phyloP scores from a whole-genome alignment of 441 rosid genomes.

The Erysimum pusillum region DNA sequence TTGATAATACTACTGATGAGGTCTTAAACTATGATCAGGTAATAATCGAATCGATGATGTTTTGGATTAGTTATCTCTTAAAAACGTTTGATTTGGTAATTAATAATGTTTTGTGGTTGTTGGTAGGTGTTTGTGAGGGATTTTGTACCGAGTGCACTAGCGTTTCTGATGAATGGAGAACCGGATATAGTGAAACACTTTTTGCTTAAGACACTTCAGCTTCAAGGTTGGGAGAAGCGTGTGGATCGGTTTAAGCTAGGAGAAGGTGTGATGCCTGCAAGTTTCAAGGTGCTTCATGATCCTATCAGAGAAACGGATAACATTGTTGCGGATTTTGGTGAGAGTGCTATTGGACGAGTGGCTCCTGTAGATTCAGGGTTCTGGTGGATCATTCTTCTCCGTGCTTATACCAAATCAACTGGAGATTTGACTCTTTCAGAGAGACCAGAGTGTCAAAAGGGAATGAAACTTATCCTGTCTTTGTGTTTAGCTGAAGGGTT shows the following conservation, averaged over 20 bases:
- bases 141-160: slow-evolving; percentile 92
- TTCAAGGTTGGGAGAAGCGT: slow-evolving; percentile 94
- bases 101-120: not conserved
- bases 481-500: slow-evolving; percentile 92
- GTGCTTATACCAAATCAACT: slow-evolving; percentile 94
- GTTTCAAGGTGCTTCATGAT: slow-evolving; percentile 94
- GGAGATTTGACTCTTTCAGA: slow-evolving; percentile 88
- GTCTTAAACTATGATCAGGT: slow-evolving; percentile 91
- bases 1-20: slow-evolving; percentile 88
- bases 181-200: slow-evolving; percentile 92
- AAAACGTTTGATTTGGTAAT: too few relatives aligned
- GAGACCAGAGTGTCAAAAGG: slow-evolving; percentile 88
- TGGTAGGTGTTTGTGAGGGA: slow-evolving; percentile 93
- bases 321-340: slow-evolving; percentile 90
- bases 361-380: slow-evolving; percentile 99
- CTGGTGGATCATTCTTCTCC: slow-evolving; percentile 98
- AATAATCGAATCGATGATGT: not conserved
- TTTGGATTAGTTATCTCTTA: not conserved
- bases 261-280: slow-evolving; percentile 97
- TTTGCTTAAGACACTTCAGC: slow-evolving; percentile 81
- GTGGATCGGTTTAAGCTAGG: slow-evolving; percentile 91
- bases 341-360: slow-evolving; percentile 97
- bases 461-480: slow-evolving; percentile 80
- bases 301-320: slow-evolving; percentile 75
- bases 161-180: slow-evolving; percentile 96